Base-by-base conservation (phyloP, 140 eudicot genomes). In the Cichorium intybus region DNA sequence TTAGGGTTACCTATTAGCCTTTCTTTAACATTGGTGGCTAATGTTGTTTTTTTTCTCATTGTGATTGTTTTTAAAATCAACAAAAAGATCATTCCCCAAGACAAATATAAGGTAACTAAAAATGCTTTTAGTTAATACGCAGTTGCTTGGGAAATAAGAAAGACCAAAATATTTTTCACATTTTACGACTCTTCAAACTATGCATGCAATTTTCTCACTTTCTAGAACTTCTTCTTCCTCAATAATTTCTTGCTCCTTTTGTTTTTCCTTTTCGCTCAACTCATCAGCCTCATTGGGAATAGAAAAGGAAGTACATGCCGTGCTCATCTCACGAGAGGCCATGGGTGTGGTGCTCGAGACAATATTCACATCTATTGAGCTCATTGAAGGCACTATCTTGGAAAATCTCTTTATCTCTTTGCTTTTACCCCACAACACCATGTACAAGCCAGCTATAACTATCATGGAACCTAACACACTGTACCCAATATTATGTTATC, bases 361-460 rank as follows among this genome's bases (percentile, higher is more conserved):
- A 26, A 17, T 50, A 54, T 51, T 48, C 6, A 23, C 11, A 17
- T 77, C 68, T 31, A 37, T 20, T 54, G 47, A 60, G 68, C 54
- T 58, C 14, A 12, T 27, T 1, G 60, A 21, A 41, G 81, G 63
- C 22, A 22, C 58, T 11, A 56, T 16, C 33, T 50, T 57, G 1
- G 17, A 20, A 10, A 10, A 15, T 31, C 24, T 70, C 60, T 77
- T 81, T 34, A 54, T 18, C 50, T 80, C 87, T 59, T 69, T 81
- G 53, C 68, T 54, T 59, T 78, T 84, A 6, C 82, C 92, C 87
- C 85, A 84, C 29, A 85, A 31, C 12, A 81, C 87, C 59, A 65
- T 3, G 39, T 81, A 81, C 24, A 85, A 66, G 22, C 88, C 81
- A 1, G 11, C 33, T 58, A 79, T n/a, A 17, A 85, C 62, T 20